These are phyloP conservation scores for Neonothopanus nambi DNA, from an alignment of 1,284 basidiomycete species.

Conservation along the genomic window DNA sequence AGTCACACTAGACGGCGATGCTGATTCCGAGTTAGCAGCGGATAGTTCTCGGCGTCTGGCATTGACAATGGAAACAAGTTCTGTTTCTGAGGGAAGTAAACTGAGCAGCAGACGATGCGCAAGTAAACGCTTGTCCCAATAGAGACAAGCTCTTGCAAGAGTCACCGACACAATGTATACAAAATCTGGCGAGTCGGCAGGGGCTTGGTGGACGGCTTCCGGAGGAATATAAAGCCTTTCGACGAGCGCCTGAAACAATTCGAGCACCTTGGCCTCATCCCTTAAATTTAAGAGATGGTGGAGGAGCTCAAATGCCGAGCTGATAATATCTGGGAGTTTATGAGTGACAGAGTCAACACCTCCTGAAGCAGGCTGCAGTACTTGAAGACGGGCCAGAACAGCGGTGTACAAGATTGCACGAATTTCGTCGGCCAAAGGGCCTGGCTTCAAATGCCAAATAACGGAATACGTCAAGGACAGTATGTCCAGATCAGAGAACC, in stretches of 20 bases:
- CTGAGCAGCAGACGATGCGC: conserved; percentile 38
- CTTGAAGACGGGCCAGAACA: background rate
- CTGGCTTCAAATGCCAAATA: background rate
- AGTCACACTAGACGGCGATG: conserved; percentile 15
- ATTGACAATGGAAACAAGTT: background rate
- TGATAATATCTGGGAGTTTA: conserved; percentile 31
- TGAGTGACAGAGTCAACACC: conserved; percentile 28
- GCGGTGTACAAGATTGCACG: background rate
- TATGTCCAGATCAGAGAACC: background rate
- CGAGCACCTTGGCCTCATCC: conserved; percentile 29
- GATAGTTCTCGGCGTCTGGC: background rate
- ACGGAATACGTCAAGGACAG: background rate
- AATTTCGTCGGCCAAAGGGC: background rate
- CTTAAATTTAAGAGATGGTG: conserved; percentile 34
- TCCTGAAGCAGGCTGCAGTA: conserved; percentile 21
- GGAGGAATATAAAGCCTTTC: conserved; percentile 30
- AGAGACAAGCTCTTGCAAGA: conserved; percentile 46
- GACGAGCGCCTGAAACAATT: conserved; percentile 11
- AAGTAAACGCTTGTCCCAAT: conserved; percentile 48
- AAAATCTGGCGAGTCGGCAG: conserved; percentile 37
- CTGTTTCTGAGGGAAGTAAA: conserved; percentile 26
- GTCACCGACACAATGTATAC: conserved; percentile 44
- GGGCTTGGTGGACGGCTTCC: conserved; percentile 39
- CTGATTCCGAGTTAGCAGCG: background rate
- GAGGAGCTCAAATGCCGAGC: conserved; percentile 29